Conservation (phyloP, 352 stramenopile genomes). For the Globisporangium barbulae region DNA sequence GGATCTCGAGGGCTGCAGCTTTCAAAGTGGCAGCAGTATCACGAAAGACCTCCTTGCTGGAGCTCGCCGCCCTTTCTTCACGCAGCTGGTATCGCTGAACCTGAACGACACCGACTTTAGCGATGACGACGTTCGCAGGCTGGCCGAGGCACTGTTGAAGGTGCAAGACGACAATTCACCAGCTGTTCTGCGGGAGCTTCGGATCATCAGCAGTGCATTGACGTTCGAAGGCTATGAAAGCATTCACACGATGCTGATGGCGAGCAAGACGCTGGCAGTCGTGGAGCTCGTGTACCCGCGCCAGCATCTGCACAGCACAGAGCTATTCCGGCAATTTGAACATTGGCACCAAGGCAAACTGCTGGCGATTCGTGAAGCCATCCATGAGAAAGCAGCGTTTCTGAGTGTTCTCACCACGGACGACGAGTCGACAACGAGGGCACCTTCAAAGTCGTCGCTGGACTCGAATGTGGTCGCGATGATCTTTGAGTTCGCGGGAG, state of each 20-base stretch:
- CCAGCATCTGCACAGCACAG: background rate
- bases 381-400: background rate
- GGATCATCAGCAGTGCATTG: background rate
- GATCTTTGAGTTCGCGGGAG: constrained; percentile 5
- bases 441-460: background rate
- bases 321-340: background rate
- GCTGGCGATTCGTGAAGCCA: background rate
- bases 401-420: background rate
- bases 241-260: constrained; percentile 4
- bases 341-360: background rate
- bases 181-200: constrained; percentile 3
- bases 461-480: background rate
- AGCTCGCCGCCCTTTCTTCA: background rate
- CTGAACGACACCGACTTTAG: constrained; percentile 5
- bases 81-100: background rate
- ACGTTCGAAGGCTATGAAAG: background rate
- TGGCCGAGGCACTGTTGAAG: background rate
- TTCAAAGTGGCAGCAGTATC: background rate
- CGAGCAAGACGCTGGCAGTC: constrained; percentile 1
- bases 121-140: background rate
- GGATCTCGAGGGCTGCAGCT: constrained; percentile 10
- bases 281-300: background rate
- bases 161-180: background rate
- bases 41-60: background rate
- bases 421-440: background rate